Base-by-base conservation (phyloP, 2,329 filamentous ascomycete species). In the Trichoderma asperellum region DNA sequence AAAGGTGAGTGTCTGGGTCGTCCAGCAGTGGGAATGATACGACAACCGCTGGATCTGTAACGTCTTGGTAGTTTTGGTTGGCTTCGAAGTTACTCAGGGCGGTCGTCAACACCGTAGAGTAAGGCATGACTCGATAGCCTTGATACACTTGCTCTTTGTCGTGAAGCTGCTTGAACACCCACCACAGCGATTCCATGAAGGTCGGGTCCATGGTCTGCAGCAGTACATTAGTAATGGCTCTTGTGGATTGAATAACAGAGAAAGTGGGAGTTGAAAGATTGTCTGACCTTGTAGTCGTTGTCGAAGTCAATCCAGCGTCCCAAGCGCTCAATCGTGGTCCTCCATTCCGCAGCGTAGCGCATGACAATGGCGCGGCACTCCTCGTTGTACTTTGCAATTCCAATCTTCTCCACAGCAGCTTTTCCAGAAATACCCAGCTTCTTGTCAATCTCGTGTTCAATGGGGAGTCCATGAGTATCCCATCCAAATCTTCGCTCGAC, bases 251-350 rank as follows among this genome's bases (percentile, higher is more conserved):
- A 4, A 35, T 3, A 16, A 3, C 61, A 21, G 8, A 27, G 21
- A 7, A 3, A 8, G 4, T 35, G 27, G 21, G 4, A 35, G 11
- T 10, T 43, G 8, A 3, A 40, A 35, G 11, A 49, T 64, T 4
- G 5, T 6, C 78, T 72, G 76, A 89, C 89, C 88, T 97, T 97
- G 85, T 97, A 97, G 79, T 97, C 93, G 75, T 97, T 96, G 81
- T 98, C 95, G 75, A 98, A 97, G 81, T 97, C 95, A 75, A 97
- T 96, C 95, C 95, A 98, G 69, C 95, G 91, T 68, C 95, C 95
- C 52, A 98, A 82, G 71, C 95, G 86, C 77, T 97, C 93, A 75
- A 97, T 92, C 32, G 93, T 97, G 72, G 89, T 83, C 75, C 93
- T 88, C 95, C 95, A 98, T 79, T 97, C 95, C 18, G 85, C 81